These are phyloP conservation scores for Acer negundo DNA, from an alignment of 345 rosid genomes.

Conservation along the genomic window DNA sequence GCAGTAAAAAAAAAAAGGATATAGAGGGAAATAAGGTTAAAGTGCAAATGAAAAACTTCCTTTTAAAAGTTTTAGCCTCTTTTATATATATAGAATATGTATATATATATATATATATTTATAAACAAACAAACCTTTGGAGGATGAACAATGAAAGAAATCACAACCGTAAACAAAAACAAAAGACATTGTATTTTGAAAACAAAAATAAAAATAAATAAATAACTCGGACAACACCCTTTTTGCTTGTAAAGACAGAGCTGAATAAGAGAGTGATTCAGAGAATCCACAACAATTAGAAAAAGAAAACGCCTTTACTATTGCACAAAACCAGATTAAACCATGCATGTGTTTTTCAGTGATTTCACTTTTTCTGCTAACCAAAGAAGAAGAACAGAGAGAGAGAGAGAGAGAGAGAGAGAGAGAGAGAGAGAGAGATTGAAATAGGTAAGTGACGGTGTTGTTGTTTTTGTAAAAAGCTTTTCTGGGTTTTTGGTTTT, in stretches of 20 bases:
- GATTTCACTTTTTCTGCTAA: not conserved
- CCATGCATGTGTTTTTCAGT: not conserved
- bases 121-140: not conserved
- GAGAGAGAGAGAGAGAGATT: too few relatives aligned
- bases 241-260: not conserved
- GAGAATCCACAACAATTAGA: not conserved
- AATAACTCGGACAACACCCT: slow-evolving; percentile 32
- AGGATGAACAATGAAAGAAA: not conserved
- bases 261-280: not conserved
- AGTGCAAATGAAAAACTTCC: too few relatives aligned
- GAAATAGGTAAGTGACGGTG: not conserved
- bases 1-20: too few relatives aligned
- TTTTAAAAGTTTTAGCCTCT: too few relatives aligned
- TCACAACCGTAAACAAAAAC: not conserved
- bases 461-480: not conserved
- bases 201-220: not conserved
- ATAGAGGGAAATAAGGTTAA: too few relatives aligned
- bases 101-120: too few relatives aligned
- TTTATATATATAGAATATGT: too few relatives aligned
- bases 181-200: too few relatives aligned
- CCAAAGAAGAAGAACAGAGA: not conserved
- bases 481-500: not conserved
- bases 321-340: slow-evolving; percentile 6
- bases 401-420: too few relatives aligned
- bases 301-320: not conserved